Evolutionary conservation across 2,329 filamentous ascomycete species (phyloP).

Genomic region (Aspergillus fijiensis): DNA sequence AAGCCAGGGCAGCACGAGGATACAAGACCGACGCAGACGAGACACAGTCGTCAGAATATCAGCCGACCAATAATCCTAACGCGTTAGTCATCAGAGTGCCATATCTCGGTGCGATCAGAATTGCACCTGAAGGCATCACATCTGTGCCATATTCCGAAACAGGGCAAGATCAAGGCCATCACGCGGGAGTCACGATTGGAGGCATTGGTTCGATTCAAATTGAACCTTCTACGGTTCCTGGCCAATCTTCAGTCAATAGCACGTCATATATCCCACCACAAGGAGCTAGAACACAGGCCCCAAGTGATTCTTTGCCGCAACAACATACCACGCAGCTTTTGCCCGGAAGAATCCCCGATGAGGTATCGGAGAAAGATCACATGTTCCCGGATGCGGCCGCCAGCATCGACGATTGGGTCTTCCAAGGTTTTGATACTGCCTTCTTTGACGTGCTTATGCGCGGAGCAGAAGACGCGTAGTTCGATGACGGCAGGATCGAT

Average conservation of each 20-base stretch:
- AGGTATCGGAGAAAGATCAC: not conserved
- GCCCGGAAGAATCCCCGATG: not conserved
- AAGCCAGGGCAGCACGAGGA: conserved; percentile 11
- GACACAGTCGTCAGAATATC: not conserved
- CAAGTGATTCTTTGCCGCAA: no score
- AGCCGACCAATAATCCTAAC: conserved; percentile 3
- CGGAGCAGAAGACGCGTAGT: not conserved
- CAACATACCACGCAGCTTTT: no score
- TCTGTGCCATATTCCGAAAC: not conserved
- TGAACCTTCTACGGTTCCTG: no score
- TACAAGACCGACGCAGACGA: conserved; percentile 4
- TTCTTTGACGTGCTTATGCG: conserved; percentile 8
- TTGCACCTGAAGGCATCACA: conserved; percentile 22
- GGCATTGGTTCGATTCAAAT: no score
- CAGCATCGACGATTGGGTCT: conserved; percentile 4
- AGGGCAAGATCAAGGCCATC: not conserved
- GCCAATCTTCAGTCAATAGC: no score
- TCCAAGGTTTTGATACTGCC: conserved; percentile 11
- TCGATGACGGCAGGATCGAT: no score
- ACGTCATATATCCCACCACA: no score
- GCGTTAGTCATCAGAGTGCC: conserved; percentile 45
- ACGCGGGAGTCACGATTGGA: not conserved
- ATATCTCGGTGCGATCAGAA: conserved; percentile 44
- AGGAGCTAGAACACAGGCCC: no score
- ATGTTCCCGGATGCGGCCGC: not conserved